Percentiles rank a stretch among this genome's conserved stretches.
Conservation (phyloP, 164 flowering plant genomes). For the Stephania yunnanensis region DNA sequence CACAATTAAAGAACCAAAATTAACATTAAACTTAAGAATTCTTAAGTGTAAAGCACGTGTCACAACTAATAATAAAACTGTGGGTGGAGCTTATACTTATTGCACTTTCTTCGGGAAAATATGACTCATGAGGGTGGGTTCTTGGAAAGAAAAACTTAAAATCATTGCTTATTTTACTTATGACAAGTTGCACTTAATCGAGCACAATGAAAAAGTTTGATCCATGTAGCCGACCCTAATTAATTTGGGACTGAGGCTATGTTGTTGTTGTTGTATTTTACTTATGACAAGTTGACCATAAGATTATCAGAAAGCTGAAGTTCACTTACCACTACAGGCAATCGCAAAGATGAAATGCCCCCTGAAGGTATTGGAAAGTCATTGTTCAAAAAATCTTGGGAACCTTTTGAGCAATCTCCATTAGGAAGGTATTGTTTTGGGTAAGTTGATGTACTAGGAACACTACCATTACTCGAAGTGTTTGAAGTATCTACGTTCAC, state of each 20-base stretch:
- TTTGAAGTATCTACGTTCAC: slow-evolving; percentile 77
- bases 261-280: too few species aligned
- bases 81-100: too few species aligned
- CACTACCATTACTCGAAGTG: slow-evolving; percentile 58
- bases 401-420: slow-evolving; percentile 58
- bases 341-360: slow-evolving; percentile 70
- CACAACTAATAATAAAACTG: too few species aligned
- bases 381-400: slow-evolving; percentile 38
- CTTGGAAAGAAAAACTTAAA: background rate
- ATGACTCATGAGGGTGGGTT: too few species aligned
- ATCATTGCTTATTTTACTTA: background rate
- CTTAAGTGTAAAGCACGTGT: too few species aligned
- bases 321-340: slow-evolving; percentile 84
- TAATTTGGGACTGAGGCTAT: too few species aligned
- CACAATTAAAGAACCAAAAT: too few species aligned
- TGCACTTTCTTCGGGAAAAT: too few species aligned
- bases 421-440: slow-evolving; percentile 46
- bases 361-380: slow-evolving; percentile 69
- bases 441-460: slow-evolving; percentile 47
- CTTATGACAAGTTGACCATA: background rate
- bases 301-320: slow-evolving; percentile 21
- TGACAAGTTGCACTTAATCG: background rate
- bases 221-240: too few species aligned
- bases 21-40: too few species aligned
- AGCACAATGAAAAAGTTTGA: too few species aligned